These are phyloP conservation scores for Penicillium odoratum DNA, from an alignment of 495 filamentous ascomycete species.

Conservation along the genomic window DNA sequence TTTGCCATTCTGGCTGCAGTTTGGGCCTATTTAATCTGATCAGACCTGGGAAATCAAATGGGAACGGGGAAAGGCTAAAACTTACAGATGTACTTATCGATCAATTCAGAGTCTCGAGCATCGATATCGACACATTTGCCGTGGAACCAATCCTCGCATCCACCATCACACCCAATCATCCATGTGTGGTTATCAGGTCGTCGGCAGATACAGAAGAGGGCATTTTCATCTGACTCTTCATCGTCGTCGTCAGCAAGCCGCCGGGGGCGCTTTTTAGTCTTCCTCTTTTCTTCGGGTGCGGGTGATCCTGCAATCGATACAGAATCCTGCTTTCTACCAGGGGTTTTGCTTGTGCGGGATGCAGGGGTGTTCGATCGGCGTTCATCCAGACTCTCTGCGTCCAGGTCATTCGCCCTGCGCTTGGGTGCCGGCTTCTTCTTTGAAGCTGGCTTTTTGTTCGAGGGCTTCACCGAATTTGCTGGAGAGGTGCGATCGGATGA, in stretches of 20 bases:
- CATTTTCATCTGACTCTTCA: conserved; percentile 47
- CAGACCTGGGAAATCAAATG: background rate
- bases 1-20: conserved; percentile 54
- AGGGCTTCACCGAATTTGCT: conserved; percentile 27
- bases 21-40: conserved; percentile 44
- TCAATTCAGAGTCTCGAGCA: conserved; percentile 60
- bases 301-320: conserved; percentile 41
- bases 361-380: conserved; percentile 48
- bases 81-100: conserved; percentile 70
- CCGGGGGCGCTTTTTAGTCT: conserved; percentile 25
- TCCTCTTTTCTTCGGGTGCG: conserved; percentile 41
- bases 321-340: conserved; percentile 45
- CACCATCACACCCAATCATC: conserved; percentile 76
- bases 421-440: conserved; percentile 54
- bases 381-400: conserved; percentile 46
- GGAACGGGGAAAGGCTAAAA: conserved; percentile 1
- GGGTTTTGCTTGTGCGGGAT: conserved; percentile 51
- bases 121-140: conserved; percentile 66
- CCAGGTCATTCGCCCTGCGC: conserved; percentile 51
- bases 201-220: conserved; percentile 69
- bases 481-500: conserved; percentile 32
- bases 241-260: conserved; percentile 38
- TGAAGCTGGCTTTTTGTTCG: conserved; percentile 52
- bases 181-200: conserved; percentile 70
- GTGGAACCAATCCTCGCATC: conserved; percentile 75